Evolutionary conservation across 306 rosid species (phyloP).

Genomic region (Trichosanthes cucumerina): DNA sequence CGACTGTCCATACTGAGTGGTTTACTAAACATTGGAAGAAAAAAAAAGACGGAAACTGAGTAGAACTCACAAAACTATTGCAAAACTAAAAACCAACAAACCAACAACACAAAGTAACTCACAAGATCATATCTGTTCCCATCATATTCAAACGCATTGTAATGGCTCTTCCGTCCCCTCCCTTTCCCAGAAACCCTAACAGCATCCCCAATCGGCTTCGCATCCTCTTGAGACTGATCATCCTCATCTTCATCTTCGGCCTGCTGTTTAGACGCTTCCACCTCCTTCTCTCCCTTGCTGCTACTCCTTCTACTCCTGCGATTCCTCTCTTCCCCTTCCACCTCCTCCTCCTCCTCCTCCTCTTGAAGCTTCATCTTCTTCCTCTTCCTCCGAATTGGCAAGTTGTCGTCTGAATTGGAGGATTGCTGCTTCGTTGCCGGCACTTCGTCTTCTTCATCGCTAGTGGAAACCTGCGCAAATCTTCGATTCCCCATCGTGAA

Average conservation of each 20-base stretch:
- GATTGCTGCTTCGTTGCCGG: slow-evolving; percentile 16
- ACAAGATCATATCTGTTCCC: slow-evolving; percentile 67
- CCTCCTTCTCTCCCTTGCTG: not conserved
- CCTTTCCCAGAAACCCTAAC: slow-evolving; percentile 73
- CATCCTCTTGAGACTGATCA: slow-evolving; percentile 42
- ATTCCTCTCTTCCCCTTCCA: slow-evolving; percentile 6
- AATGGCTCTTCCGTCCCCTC: slow-evolving; percentile 52
- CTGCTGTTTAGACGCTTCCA: slow-evolving; percentile 10
- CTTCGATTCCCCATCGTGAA: slow-evolving; percentile 63
- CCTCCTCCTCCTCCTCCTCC: slow-evolving; percentile 11
- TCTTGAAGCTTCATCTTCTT: slow-evolving; percentile 40
- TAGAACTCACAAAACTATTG: not conserved
- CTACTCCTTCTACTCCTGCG: not conserved
- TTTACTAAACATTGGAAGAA: not conserved
- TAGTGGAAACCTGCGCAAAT: slow-evolving; percentile 53
- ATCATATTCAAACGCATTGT: slow-evolving; percentile 59
- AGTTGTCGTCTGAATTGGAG: slow-evolving; percentile 15
- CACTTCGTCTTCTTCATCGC: slow-evolving; percentile 66
- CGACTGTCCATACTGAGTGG: not conserved
- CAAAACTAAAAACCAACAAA: not conserved
- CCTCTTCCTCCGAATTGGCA: slow-evolving; percentile 26
- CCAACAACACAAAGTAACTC: slow-evolving; percentile 5
- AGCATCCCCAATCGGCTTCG: slow-evolving; percentile 66
- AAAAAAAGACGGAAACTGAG: not conserved
- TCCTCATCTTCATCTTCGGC: slow-evolving; percentile 26